Evolutionary conservation across 1,284 basidiomycete species (phyloP).

Genomic region (Entoloma clypeatum): DNA sequence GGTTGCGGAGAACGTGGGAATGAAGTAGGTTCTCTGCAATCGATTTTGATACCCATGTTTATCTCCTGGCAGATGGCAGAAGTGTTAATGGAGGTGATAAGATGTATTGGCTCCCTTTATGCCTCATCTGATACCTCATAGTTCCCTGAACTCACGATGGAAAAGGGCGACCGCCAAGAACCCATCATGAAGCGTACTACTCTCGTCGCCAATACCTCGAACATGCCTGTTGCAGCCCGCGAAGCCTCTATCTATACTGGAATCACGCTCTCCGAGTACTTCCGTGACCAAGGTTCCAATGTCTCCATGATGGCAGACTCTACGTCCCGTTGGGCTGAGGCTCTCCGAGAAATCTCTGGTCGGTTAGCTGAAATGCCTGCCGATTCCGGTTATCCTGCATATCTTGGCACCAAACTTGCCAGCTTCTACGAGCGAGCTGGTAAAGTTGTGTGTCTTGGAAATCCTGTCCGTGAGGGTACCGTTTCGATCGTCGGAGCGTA

Average conservation of each 20-base stretch:
- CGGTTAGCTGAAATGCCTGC: conserved; percentile 99
- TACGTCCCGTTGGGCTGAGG: conserved; percentile 99
- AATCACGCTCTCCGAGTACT: conserved; percentile 99
- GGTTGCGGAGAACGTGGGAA: conserved; percentile 95
- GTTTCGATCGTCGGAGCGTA: conserved; percentile 99
- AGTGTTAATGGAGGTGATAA: conserved; percentile 88
- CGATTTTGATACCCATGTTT: background rate
- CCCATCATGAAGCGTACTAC: conserved; percentile 99
- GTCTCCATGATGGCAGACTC: conserved; percentile 99
- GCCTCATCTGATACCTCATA: conserved; percentile 35
- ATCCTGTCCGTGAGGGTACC: conserved; percentile 85
- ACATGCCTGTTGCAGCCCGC: conserved; percentile 99
- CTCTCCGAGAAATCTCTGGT: conserved; percentile 98
- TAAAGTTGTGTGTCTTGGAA: conserved; percentile 91
- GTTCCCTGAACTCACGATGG: conserved; percentile 96
- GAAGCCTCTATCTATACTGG: conserved; percentile 99
- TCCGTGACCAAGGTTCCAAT: conserved; percentile 97
- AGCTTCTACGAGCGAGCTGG: conserved; percentile 99
- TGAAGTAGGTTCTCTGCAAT: conserved; percentile 47
- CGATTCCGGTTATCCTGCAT: conserved; percentile 98
- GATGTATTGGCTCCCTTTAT: too few relatives aligned
- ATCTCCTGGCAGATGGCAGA: conserved; percentile 82
- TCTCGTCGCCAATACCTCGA: conserved; percentile 98
- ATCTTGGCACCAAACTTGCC: conserved; percentile 93
- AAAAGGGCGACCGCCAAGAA: conserved; percentile 88